Evolutionary conservation across 1,284 basidiomycete genomes (phyloP).

Genomic region (Tilletia indica): DNA sequence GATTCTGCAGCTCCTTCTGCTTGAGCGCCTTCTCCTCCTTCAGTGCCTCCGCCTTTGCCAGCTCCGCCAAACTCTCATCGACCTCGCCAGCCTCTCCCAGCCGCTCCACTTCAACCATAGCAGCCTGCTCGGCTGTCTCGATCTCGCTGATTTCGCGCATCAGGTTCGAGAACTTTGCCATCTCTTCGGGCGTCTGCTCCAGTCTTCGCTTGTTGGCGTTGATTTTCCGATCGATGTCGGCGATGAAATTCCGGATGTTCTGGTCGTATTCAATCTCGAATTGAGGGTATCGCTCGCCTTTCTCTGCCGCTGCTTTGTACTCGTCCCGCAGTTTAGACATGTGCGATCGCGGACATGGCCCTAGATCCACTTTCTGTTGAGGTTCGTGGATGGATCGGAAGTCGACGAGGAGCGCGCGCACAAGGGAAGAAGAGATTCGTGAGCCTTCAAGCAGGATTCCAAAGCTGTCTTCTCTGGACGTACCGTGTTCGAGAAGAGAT

Average conservation of each 20-base stretch:
- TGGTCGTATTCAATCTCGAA: conserved; percentile 69
- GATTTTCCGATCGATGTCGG: conserved; percentile 96
- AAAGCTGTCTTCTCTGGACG: conserved; percentile 54
- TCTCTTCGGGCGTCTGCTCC: conserved; percentile 99
- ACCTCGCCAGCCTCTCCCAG: conserved; percentile 97
- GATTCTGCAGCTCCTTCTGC: conserved; percentile 90
- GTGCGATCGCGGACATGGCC: conserved; percentile 94
- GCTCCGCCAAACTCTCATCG: conserved; percentile 95
- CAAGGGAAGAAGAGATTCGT: not conserved
- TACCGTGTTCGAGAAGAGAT: conserved; percentile 96
- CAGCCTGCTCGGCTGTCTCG: conserved; percentile 94
- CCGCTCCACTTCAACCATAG: conserved; percentile 94
- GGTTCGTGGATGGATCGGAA: not conserved
- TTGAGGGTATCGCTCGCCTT: conserved; percentile 58
- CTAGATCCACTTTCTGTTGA: conserved; percentile 95
- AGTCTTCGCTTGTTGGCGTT: conserved; percentile 85
- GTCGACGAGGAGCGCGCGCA: no score
- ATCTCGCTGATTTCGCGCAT: conserved; percentile 99
- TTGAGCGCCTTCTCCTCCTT: conserved; percentile 95
- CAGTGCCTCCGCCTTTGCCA: conserved; percentile 93
- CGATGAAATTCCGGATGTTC: conserved; percentile 91
- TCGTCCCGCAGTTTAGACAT: conserved; percentile 90
- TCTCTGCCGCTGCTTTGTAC: conserved; percentile 75
- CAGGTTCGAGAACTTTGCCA: conserved; percentile 94
- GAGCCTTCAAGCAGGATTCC: not conserved